Evolutionary conservation across 805 yeast species (phyloP).

Genomic region (Phaffomyces antillensis): DNA sequence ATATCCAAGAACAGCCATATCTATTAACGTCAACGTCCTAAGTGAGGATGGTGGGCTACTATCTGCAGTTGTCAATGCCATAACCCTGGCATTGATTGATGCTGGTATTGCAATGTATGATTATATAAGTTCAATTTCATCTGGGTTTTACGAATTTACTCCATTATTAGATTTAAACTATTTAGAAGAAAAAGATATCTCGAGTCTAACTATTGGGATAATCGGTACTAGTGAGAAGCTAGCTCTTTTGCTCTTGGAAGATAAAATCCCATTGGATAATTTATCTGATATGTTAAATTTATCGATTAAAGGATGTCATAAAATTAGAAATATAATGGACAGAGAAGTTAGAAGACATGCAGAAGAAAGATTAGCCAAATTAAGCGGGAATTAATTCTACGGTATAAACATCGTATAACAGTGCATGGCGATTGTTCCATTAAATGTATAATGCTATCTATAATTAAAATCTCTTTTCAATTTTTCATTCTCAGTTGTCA

Average conservation of each 20-base stretch:
- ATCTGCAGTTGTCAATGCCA: conserved; percentile 74
- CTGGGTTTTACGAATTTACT: conserved; percentile 71
- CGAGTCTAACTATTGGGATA: conserved; percentile 74
- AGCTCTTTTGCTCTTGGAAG: conserved; percentile 71
- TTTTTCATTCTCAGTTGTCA: conserved; percentile 15
- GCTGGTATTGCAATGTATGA: conserved; percentile 95
- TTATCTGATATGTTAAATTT: conserved; percentile 70
- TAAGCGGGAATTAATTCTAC: conserved; percentile 16
- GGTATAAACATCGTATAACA: too few relatives aligned
- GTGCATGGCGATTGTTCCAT: too few relatives aligned
- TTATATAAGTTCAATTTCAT: conserved; percentile 72
- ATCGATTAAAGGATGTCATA: conserved; percentile 82
- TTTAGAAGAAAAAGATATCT: conserved; percentile 78
- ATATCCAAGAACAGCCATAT: conserved; percentile 80
- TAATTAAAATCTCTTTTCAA: conserved; percentile 6
- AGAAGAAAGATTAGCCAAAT: conserved; percentile 42
- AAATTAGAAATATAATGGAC: conserved; percentile 81
- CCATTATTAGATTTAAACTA: conserved; percentile 79
- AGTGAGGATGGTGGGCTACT: conserved; percentile 88
- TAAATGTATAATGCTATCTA: background rate
- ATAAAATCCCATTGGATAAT: conserved; percentile 75
- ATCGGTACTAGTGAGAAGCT: conserved; percentile 78
- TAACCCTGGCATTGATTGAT: conserved; percentile 84
- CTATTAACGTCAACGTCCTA: conserved; percentile 66
- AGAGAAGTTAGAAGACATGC: conserved; percentile 75